phyloP scores from a whole-genome alignment of 225 moss, liverwort and hornwort genomes.

The Straminergon stramineum region DNA sequence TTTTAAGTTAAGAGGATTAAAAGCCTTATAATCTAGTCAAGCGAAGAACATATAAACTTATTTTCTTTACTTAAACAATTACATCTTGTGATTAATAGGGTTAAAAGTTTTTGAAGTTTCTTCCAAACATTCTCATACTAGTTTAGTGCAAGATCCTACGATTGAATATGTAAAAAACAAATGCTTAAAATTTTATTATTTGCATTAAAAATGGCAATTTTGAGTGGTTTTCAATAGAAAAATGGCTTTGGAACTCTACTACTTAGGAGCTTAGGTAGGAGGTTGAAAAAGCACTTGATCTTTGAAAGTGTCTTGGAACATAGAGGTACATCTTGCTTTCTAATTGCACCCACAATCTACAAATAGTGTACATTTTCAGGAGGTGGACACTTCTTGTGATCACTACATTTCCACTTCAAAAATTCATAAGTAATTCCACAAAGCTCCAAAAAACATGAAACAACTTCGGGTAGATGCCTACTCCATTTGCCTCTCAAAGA shows the following conservation, averaged over 20 bases:
- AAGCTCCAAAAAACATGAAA: neutral
- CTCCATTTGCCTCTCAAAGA: neutral
- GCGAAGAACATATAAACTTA: neutral
- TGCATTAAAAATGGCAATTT: rapidly evolving
- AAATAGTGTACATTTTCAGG: neutral
- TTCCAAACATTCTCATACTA: neutral
- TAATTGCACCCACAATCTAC: neutral
- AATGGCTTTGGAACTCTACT: neutral
- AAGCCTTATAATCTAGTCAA: neutral
- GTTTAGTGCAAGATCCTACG: neutral
- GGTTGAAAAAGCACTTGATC: rapidly evolving
- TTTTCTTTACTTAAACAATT: neutral
- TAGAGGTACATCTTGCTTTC: neutral
- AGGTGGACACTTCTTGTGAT: rapidly evolving
- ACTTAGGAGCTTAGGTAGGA: neutral
- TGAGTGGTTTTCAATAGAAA: neutral
- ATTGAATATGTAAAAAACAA: neutral
- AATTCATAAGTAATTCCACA: neutral
- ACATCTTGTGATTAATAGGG: rapidly evolving
- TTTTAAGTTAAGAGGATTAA: neutral
- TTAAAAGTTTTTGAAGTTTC: neutral
- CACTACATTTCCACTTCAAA: neutral
- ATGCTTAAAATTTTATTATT: neutral
- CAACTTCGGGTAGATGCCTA: neutral
- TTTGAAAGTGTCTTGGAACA: rapidly evolving